Evolutionary conservation across 2,329 filamentous ascomycete genomes (phyloP).

Genomic region (Tympanopsis confertula): DNA sequence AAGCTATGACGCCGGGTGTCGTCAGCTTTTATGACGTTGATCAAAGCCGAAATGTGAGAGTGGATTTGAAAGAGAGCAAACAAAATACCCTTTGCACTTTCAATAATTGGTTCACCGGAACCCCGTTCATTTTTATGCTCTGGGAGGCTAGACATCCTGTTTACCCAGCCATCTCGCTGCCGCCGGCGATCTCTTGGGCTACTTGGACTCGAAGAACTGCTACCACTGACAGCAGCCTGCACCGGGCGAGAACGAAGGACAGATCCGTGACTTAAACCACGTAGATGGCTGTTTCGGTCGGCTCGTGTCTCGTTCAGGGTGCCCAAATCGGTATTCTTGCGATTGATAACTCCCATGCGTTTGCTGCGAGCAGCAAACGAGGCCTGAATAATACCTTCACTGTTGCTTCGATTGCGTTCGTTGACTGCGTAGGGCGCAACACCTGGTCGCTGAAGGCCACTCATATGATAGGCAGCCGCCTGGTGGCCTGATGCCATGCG

Average conservation of each 20-base stretch:
- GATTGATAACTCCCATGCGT: slow-evolving; percentile 47
- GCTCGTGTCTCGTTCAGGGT: slow-evolving; percentile 37
- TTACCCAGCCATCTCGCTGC: slow-evolving; percentile 27
- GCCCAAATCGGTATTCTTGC: slow-evolving; percentile 39
- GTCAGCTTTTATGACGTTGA: slow-evolving; percentile 31
- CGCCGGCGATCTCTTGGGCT: slow-evolving; percentile 27
- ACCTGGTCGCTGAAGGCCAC: slow-evolving; percentile 4
- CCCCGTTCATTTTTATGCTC: slow-evolving; percentile 36
- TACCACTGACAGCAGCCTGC: slow-evolving; percentile 15
- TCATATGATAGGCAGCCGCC: slow-evolving; percentile 16
- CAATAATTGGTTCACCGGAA: slow-evolving; percentile 34
- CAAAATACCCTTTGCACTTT: slow-evolving; percentile 39
- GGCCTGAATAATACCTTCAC: slow-evolving; percentile 42
- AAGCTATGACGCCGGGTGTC: slow-evolving; percentile 34
- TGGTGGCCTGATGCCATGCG: slow-evolving; percentile 27
- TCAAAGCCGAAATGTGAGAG: slow-evolving; percentile 29
- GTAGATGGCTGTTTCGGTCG: slow-evolving; percentile 39
- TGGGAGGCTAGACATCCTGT: slow-evolving; percentile 42
- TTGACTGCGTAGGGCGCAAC: slow-evolving; percentile 3
- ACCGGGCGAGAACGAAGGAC: slow-evolving; percentile 25
- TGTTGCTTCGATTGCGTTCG: slow-evolving; percentile 45
- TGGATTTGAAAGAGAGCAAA: slow-evolving; percentile 40
- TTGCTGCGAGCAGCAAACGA: slow-evolving; percentile 33
- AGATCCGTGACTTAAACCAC: slow-evolving; percentile 45
- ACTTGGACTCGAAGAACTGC: slow-evolving; percentile 27